Conservation (phyloP, 106 monocot genomes). For the Acorus gramineus region DNA sequence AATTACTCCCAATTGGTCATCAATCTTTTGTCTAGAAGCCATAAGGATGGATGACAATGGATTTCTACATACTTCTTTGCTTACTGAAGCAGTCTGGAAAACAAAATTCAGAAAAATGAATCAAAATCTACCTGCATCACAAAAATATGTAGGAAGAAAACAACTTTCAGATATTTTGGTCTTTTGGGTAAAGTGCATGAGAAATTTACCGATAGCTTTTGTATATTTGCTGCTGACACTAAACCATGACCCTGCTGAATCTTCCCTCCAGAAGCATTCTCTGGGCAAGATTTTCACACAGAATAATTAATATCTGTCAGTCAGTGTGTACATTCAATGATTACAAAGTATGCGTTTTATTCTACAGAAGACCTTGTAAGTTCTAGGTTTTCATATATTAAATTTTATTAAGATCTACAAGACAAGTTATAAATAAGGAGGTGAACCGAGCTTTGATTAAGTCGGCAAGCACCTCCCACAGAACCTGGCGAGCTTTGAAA, state of each 20-base stretch:
- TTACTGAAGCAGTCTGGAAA: conserved; percentile 18
- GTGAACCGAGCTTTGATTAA: too few relatives aligned
- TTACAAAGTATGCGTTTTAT: too few relatives aligned
- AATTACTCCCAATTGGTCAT: conserved; percentile 22
- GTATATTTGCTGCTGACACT: conserved; percentile 10
- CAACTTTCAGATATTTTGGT: too few relatives aligned
- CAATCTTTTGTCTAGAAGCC: conserved; percentile 10
- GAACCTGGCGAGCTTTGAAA: too few relatives aligned
- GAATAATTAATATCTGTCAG: background rate
- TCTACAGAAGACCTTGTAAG: too few relatives aligned
- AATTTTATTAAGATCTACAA: too few relatives aligned
- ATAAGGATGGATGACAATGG: conserved; percentile 11
- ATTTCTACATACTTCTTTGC: conserved; percentile 20
- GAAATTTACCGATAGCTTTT: conserved; percentile 32
- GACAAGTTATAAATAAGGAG: too few relatives aligned
- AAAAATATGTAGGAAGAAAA: too few relatives aligned
- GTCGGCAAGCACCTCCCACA: too few relatives aligned
- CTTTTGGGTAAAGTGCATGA: background rate
- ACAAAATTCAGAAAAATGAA: background rate
- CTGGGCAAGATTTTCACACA: background rate
- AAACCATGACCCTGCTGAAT: conserved; percentile 10
- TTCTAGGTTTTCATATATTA: too few relatives aligned
- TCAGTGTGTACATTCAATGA: too few relatives aligned
- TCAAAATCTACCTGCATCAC: too few relatives aligned
- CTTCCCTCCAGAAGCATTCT: conserved; percentile 17